phyloP scores from a whole-genome alignment of 495 filamentous ascomycete species.

The Annulohypoxylon maeteangense region DNA sequence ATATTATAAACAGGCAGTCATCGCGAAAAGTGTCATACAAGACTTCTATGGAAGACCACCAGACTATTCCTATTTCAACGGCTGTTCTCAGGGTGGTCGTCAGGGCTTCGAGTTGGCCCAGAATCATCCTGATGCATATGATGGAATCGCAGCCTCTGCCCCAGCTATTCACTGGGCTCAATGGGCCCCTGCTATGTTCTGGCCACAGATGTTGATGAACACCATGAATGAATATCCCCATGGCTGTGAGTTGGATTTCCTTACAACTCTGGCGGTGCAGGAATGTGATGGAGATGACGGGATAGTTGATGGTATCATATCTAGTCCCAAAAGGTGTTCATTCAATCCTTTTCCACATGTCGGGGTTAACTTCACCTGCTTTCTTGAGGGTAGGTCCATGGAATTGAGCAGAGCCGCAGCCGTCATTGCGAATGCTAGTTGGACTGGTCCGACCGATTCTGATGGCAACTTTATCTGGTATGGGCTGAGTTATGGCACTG shows the following conservation, averaged over 20 bases:
- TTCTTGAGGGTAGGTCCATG: slow-evolving; percentile 1
- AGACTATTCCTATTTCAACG: slow-evolving; percentile 57
- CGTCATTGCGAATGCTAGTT: slow-evolving; percentile 45
- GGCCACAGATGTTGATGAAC: slow-evolving; percentile 50
- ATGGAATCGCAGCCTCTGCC: slow-evolving; percentile 55
- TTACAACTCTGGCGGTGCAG: slow-evolving; percentile 44
- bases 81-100: slow-evolving; percentile 59
- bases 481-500: slow-evolving; percentile 34
- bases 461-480: slow-evolving; percentile 42
- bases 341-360: slow-evolving; percentile 47
- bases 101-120: slow-evolving; percentile 58
- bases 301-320: slow-evolving; percentile 50
- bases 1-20: slow-evolving; percentile 38
- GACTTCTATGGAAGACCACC: slow-evolving; percentile 51
- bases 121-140: slow-evolving; percentile 54
- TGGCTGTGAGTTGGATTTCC: slow-evolving; percentile 49
- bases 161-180: slow-evolving; percentile 50
- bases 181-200: slow-evolving; percentile 27
- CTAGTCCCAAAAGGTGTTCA: slow-evolving; percentile 34
- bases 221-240: slow-evolving; percentile 35
- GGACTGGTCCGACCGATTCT: slow-evolving; percentile 26
- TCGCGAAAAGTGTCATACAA: slow-evolving; percentile 47
- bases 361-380: slow-evolving; percentile 38
- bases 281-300: slow-evolving; percentile 56
- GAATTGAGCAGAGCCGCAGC: slow-evolving; percentile 38